These are phyloP conservation scores for Arthroderma sp. DNA, from an alignment of 2,329 filamentous ascomycete genomes.

Conservation along the genomic window DNA sequence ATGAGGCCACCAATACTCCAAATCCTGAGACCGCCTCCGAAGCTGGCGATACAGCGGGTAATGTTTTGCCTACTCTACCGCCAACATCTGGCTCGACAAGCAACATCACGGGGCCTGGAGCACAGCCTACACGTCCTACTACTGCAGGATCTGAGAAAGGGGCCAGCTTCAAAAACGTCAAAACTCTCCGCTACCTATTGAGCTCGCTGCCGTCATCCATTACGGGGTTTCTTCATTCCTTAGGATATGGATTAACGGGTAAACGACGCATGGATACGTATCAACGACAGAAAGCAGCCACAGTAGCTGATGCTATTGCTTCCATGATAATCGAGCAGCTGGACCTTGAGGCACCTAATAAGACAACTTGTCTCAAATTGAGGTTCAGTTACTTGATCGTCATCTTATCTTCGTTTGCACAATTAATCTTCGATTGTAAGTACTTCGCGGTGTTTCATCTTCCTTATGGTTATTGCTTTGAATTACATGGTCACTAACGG, in stretches of 20 bases:
- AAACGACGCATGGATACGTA: slow-evolving; percentile 58
- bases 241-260: slow-evolving; percentile 69
- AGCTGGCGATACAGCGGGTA: slow-evolving; percentile 10
- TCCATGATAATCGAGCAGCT: slow-evolving; percentile 57
- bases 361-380: slow-evolving; percentile 39
- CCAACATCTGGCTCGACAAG: neutral
- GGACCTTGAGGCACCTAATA: slow-evolving; percentile 34
- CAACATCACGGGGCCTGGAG: neutral
- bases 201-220: slow-evolving; percentile 66
- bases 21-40: slow-evolving; percentile 12
- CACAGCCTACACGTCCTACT: neutral
- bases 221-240: slow-evolving; percentile 71
- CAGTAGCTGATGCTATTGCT: slow-evolving; percentile 57
- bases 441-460: slow-evolving; percentile 8
- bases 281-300: slow-evolving; percentile 46
- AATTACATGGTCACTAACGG: slow-evolving; percentile 6
- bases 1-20: slow-evolving; percentile 20
- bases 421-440: slow-evolving; percentile 61
- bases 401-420: slow-evolving; percentile 62
- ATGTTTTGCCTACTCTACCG: slow-evolving; percentile 13
- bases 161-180: slow-evolving; percentile 58
- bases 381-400: slow-evolving; percentile 68
- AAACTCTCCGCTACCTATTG: slow-evolving; percentile 61
- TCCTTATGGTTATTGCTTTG: neutral
- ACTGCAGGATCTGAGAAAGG: slow-evolving; percentile 14